Base-by-base conservation (phyloP, 2,329 filamentous ascomycete genomes). In the Trichoderma sp. region DNA sequence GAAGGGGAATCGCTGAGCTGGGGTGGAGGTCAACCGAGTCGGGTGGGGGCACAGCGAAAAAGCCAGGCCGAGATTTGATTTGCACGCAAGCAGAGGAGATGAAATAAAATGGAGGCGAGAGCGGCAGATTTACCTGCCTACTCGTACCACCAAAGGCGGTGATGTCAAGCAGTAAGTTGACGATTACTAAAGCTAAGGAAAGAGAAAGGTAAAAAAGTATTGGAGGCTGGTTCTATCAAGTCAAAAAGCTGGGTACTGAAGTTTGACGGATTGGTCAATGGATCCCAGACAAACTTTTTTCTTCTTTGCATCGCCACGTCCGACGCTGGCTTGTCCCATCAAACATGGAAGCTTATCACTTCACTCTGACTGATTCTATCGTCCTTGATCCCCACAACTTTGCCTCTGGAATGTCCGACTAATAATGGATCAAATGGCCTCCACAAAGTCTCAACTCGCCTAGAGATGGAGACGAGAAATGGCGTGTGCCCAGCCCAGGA, bases 381-480 rank as follows among this genome's bases (percentile, higher is more conserved):
- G n/a, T 27, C 45, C 56, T 67, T 9, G 66, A 35, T 56, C 66
- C 41, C 69, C 69, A 73, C 69, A 73, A 73, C 41, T 73, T 73
- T 73, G 69, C 69, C 69, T 73, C 59, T 73, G 69, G 69, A 65
- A 73, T 73, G 69, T 56, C 41, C 69, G 53, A 53, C 16, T 35
- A 41, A 41, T 41, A 41, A 41, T 41, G 38, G 38, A 41, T 41
- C 38, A 41, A 41, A 64, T 35, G 59, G 27, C 38, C 59, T 64
- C 69, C 69, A 73, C 69, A 31, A 31, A 35, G 29, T 63, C 60
- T 45, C 66, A 35, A 53, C 60, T 73, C 69, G 69, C 69, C 69
- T 65, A 73, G 59, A 38, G 12, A 64, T 64, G 60, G 59, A 73
- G 69, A 64, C 21, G 35, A 41, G 35, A 56, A 41, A 21, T 35